Conservation (phyloP, 1,284 basidiomycete genomes). For the Chalciporus piperatoides region DNA sequence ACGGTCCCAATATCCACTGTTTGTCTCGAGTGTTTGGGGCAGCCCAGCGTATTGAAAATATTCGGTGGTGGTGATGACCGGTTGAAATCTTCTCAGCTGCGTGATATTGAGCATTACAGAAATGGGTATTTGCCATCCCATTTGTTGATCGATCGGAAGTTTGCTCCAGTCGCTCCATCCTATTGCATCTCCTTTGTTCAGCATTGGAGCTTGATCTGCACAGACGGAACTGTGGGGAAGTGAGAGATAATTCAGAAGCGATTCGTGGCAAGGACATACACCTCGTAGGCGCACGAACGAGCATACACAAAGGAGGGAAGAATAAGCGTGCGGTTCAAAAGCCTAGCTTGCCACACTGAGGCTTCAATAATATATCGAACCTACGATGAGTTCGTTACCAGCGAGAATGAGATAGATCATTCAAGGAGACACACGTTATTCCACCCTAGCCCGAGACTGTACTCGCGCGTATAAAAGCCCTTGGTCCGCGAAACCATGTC, state of each 20-base stretch:
- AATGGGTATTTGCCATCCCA: constrained; percentile 36
- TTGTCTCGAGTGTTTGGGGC: constrained; percentile 29
- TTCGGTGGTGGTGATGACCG: constrained; percentile 35
- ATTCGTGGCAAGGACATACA: constrained; percentile 15
- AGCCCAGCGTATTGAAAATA: constrained; percentile 37
- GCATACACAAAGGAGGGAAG: constrained; percentile 41
- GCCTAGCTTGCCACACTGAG: constrained; percentile 33
- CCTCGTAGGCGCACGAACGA: constrained; percentile 37
- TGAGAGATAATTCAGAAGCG: not conserved
- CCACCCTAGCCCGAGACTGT: constrained; percentile 39
- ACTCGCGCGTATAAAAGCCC: constrained; percentile 38
- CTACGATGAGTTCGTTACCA: constrained; percentile 17
- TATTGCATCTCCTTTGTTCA: constrained; percentile 37
- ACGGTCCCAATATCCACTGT: constrained; percentile 37
- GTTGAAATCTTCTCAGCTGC: constrained; percentile 34
- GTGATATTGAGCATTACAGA: constrained; percentile 40
- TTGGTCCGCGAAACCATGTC: constrained; percentile 31
- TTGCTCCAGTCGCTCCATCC: constrained; percentile 34
- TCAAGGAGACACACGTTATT: constrained; percentile 32
- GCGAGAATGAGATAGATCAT: not conserved
- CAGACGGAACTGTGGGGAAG: constrained; percentile 23
- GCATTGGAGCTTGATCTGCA: constrained; percentile 34
- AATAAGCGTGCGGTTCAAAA: constrained; percentile 38
- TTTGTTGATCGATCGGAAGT: constrained; percentile 36
- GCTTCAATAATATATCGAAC: constrained; percentile 41